Conservation (phyloP, 2,329 filamentous ascomycete species). For the Trichoderma aggressivum region DNA sequence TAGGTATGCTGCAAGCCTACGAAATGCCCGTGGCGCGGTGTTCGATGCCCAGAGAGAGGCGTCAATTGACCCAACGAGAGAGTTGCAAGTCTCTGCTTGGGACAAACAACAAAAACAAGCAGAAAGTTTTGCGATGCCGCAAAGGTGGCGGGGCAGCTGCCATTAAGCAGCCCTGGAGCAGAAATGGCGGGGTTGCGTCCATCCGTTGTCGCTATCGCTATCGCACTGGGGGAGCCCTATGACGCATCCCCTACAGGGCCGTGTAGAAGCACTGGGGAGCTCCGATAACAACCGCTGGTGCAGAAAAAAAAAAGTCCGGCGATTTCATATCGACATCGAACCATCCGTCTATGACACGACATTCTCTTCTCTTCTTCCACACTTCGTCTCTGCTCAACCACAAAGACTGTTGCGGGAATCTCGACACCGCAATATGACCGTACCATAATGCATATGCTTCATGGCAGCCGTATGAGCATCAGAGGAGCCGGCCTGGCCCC, state of each 20-base stretch:
- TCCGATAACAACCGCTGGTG: slow-evolving; percentile 1
- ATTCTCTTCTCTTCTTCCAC: background rate
- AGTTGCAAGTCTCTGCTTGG: background rate
- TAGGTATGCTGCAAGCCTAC: background rate
- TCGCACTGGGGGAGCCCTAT: background rate
- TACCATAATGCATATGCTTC: slow-evolving; percentile 29
- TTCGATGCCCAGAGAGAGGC: background rate
- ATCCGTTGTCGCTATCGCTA: slow-evolving; percentile 17
- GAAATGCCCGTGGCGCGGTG: background rate
- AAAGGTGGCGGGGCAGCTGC: slow-evolving; percentile 10
- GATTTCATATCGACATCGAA: slow-evolving; percentile 8
- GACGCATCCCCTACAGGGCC: slow-evolving; percentile 3
- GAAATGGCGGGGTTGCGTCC: slow-evolving; percentile 17
- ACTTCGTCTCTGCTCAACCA: background rate
- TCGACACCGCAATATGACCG: slow-evolving; percentile 23
- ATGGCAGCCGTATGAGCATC: slow-evolving; percentile 26
- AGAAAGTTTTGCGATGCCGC: slow-evolving; percentile 11
- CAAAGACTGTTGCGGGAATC: background rate
- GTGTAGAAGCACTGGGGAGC: background rate
- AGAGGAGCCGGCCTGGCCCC: slow-evolving; percentile 18
- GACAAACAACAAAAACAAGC: background rate
- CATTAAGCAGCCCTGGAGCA: background rate
- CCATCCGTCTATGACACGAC: background rate
- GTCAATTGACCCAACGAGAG: background rate
- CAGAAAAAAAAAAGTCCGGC: slow-evolving; percentile 1